Conservation (phyloP, 1,139 yeast species). For the Yamadazyma triangularis region DNA sequence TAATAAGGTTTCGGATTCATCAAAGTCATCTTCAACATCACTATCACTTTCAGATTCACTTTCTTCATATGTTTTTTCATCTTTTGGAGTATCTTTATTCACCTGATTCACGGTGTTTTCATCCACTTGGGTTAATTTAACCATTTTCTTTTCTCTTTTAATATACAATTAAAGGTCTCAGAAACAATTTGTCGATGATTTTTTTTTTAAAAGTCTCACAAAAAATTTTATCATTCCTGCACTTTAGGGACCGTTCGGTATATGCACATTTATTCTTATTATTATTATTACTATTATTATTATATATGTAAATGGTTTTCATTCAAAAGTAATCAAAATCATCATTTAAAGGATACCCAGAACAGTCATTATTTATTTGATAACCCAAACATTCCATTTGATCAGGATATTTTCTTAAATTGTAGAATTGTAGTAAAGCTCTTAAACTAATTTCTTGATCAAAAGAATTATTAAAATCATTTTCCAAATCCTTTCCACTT, state of each 20-base stretch:
- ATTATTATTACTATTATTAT: no score
- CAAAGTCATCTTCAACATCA: slow-evolving; percentile 70
- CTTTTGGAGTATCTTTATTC: slow-evolving; percentile 8
- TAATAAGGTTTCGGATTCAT: slow-evolving; percentile 74
- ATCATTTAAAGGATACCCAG: slow-evolving; percentile 9
- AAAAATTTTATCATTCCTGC: neutral
- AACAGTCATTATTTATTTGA: slow-evolving; percentile 22
- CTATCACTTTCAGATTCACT: slow-evolving; percentile 51
- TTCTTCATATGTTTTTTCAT: slow-evolving; percentile 20
- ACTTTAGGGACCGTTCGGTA: neutral
- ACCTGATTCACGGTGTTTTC: slow-evolving; percentile 42
- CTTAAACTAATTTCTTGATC: slow-evolving; percentile 86
- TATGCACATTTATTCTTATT: neutral
- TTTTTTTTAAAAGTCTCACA: slow-evolving; percentile 3
- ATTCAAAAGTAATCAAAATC: slow-evolving; percentile 11
- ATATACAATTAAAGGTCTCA: no score
- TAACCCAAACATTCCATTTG: slow-evolving; percentile 58
- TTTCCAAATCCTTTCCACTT: slow-evolving; percentile 75
- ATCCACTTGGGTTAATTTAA: slow-evolving; percentile 68
- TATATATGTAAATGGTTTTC: no score
- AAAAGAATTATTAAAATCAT: slow-evolving; percentile 71
- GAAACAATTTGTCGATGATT: slow-evolving; percentile 12
- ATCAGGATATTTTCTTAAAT: slow-evolving; percentile 51
- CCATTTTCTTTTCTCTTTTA: slow-evolving; percentile 37
- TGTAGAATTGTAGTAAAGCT: slow-evolving; percentile 75